Evolutionary conservation across 495 filamentous ascomycete species (phyloP), one percentile per base, ranked within the genome.

Genomic region (Chaetomidium leptoderma): DNA sequence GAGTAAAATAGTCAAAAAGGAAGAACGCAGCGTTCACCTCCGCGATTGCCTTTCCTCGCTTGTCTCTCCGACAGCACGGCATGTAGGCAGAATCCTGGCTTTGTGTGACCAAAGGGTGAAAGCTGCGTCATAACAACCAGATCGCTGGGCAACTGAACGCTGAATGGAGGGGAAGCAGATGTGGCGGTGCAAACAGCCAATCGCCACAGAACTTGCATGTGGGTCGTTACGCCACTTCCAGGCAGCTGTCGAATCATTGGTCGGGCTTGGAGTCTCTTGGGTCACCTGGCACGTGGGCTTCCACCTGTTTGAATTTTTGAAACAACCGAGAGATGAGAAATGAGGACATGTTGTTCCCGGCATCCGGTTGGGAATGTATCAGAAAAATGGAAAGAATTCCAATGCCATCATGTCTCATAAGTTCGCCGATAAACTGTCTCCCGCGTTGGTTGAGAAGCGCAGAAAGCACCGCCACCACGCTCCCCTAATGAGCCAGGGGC

Each of bases 91-190:
- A 43, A 58, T 60, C 60, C 61, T 60, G 62, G 62, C 58, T 54
- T 58, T 60, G 57, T 57, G 54, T 27, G 29, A 40, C 30, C n/a
- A 23, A 49, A n/a, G 49, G 27, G 42, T 16, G 52, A 44, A 59
- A 61, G 52, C 61, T 69, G 68, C 68, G 68, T 69, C 68, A 70
- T 67, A 66, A 67, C 63, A 68, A 56, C 33, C 43, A 37, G 19
- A 17, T 57, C 55, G 45, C 50, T n/a, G 57, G 54, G 39, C 48
- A 55, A 63, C 51, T 27, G 44, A 50, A 55, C 53, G 39, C 51
- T 27, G 44, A 50, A 55, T 56, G 39, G 60, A 55, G 56, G 62
- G 66, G 62, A 27, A 46, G 29, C 29, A 42, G 24, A 3, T 65
- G 63, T 63, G 61, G 63, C 65, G 53, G 63, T 68, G 65, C 61